Percentiles rank a stretch among this genome's conserved stretches.
phyloP scores from a whole-genome alignment of 2,329 filamentous ascomycete species.

The Pseudopithomyces chartarum region DNA sequence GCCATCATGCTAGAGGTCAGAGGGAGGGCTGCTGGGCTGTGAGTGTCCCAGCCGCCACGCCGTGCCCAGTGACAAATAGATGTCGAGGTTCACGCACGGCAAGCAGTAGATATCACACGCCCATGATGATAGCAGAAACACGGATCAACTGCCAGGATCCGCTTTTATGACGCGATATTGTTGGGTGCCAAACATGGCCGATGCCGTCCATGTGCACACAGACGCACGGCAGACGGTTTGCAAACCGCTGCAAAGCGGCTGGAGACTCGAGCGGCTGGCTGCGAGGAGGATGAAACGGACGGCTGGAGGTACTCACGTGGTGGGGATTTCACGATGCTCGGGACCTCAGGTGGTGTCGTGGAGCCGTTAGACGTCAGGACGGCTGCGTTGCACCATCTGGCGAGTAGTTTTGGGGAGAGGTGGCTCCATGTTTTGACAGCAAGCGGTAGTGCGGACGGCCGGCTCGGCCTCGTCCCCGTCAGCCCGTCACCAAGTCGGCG shows the following conservation, averaged over 20 bases:
- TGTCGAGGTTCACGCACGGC: constrained; percentile 9
- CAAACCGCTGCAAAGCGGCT: neutral
- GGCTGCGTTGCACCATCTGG: constrained; percentile 8
- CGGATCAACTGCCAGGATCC: neutral
- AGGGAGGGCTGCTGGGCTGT: constrained; percentile 13
- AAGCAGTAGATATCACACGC: constrained; percentile 16
- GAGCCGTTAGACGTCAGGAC: constrained; percentile 11
- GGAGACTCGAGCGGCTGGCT: no score
- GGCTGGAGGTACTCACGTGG: constrained; percentile 12
- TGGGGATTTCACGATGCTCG: neutral
- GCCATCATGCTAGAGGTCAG: constrained; percentile 18
- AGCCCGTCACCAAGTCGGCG: constrained; percentile 10
- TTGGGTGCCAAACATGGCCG: constrained; percentile 15
- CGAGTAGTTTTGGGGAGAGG: constrained; percentile 3
- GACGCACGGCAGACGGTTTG: constrained; percentile 12
- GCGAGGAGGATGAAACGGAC: constrained; percentile 18
- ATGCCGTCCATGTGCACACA: constrained; percentile 2
- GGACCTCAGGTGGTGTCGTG: no score
- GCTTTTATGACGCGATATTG: constrained; percentile 13
- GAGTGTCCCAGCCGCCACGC: constrained; percentile 11
- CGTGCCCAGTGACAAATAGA: constrained; percentile 30
- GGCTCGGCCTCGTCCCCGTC: constrained; percentile 9
- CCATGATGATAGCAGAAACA: constrained; percentile 13
- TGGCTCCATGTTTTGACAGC: constrained; percentile 10
- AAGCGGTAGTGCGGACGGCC: constrained; percentile 9